Conservation (phyloP, 441 rosid genomes). For the Populus hybrid region DNA sequence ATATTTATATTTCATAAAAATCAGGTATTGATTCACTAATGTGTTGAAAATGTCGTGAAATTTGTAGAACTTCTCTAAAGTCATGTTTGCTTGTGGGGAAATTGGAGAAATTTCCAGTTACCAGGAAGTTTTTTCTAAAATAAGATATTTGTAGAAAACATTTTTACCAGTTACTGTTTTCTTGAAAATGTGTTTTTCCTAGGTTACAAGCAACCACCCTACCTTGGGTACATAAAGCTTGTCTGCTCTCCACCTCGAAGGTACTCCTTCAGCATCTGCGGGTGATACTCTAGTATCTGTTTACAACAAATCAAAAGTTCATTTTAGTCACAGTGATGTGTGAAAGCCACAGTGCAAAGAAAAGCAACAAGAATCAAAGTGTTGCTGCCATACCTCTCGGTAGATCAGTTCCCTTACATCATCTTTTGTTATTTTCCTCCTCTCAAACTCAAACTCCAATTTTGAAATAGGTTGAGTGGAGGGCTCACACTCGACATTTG, state of each 20-base stretch:
- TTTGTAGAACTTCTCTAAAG: background rate
- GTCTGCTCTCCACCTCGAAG: conserved; percentile 93
- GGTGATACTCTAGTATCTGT: conserved; percentile 97
- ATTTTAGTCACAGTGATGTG: conserved; percentile 11
- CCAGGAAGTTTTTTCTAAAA: background rate
- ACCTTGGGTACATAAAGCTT: conserved; percentile 99
- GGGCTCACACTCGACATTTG: conserved; percentile 91
- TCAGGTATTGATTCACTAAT: background rate
- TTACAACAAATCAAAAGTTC: conserved; percentile 23
- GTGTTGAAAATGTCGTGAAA: background rate
- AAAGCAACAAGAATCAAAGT: conserved; percentile 12
- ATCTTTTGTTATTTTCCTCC: conserved; percentile 86
- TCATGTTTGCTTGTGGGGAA: background rate
- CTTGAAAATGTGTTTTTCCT: background rate
- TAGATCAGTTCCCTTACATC: conserved; percentile 96
- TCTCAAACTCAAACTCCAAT: conserved; percentile 97
- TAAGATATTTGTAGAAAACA: background rate
- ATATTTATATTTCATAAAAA: background rate
- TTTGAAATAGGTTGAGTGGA: conserved; percentile 88
- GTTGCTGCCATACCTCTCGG: conserved; percentile 66
- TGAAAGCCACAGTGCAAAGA: conserved; percentile 7
- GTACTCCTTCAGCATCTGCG: conserved; percentile 96
- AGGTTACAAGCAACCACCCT: conserved; percentile 12
- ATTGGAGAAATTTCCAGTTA: background rate
- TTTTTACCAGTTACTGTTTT: background rate